These are phyloP conservation scores for Phoma sp. DNA, from an alignment of 2,329 filamentous ascomycete genomes.

Conservation along the genomic window DNA sequence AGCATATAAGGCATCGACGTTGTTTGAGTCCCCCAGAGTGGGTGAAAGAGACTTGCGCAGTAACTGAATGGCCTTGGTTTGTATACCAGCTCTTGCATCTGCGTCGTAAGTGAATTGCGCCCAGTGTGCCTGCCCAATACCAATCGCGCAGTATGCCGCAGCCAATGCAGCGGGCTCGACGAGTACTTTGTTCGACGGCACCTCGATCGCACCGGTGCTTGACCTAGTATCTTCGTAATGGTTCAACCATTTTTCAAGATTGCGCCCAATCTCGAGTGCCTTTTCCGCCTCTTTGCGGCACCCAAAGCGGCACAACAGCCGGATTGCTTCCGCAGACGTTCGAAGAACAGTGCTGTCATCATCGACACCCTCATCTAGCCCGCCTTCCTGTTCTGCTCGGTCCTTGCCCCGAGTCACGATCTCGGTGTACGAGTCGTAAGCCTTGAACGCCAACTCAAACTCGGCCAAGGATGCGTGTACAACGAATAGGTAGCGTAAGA, in stretches of 20 bases:
- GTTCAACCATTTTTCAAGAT: slow-evolving; percentile 78
- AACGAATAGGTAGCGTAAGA: slow-evolving; percentile 84
- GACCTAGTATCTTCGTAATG: slow-evolving; percentile 53
- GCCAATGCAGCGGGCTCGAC: slow-evolving; percentile 69
- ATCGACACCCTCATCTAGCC: slow-evolving; percentile 75
- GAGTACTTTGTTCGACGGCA: slow-evolving; percentile 42
- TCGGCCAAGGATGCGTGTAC: slow-evolving; percentile 89
- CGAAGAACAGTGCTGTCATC: slow-evolving; percentile 77
- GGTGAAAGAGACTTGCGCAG: slow-evolving; percentile 76
- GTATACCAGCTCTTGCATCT: slow-evolving; percentile 73
- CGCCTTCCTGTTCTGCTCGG: slow-evolving; percentile 76
- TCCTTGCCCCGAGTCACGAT: slow-evolving; percentile 87
- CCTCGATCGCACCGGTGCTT: slow-evolving; percentile 34
- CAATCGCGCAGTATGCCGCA: slow-evolving; percentile 80
- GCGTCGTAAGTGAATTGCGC: slow-evolving; percentile 81
- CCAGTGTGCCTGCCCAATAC: slow-evolving; percentile 86
- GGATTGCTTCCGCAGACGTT: slow-evolving; percentile 81
- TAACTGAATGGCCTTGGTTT: slow-evolving; percentile 77
- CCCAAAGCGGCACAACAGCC: slow-evolving; percentile 83
- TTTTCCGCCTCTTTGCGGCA: slow-evolving; percentile 77
- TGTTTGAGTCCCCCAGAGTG: slow-evolving; percentile 69
- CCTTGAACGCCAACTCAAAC: slow-evolving; percentile 88
- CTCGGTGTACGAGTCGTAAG: slow-evolving; percentile 90
- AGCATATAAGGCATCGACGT: slow-evolving; percentile 80
- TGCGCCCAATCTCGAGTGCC: slow-evolving; percentile 72